A percentile compares a stretch with the other conserved stretches of the same genome.
Conservation (phyloP, 1,139 yeast species). For the Blastobotrys indianensis region DNA sequence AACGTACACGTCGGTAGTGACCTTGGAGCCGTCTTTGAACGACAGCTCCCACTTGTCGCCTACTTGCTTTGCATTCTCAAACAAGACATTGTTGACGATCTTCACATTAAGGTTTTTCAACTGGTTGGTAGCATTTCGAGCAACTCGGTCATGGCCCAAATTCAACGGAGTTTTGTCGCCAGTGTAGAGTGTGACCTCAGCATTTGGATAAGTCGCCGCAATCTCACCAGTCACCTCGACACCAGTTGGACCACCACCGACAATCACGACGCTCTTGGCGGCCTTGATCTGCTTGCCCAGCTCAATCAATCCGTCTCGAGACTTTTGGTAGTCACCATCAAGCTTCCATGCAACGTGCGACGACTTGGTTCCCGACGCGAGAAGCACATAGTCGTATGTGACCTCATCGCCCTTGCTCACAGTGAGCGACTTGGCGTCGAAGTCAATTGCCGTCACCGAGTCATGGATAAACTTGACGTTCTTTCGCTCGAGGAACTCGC, state of each 20-base stretch:
- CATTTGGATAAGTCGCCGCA: constrained; percentile 18
- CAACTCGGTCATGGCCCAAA: neutral
- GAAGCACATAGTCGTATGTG: constrained; percentile 65
- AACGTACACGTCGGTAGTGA: neutral
- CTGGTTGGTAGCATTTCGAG: neutral
- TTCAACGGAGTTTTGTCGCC: constrained; percentile 20
- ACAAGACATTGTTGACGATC: neutral
- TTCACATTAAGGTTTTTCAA: neutral
- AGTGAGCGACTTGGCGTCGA: constrained; percentile 25
- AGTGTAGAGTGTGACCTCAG: constrained; percentile 22
- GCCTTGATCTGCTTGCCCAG: constrained; percentile 69
- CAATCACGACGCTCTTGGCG: constrained; percentile 67
- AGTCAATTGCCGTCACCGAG: constrained; percentile 29
- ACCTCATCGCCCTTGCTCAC: constrained; percentile 32
- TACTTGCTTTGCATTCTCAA: neutral
- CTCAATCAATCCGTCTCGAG: constrained; percentile 67
- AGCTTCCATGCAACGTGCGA: constrained; percentile 78
- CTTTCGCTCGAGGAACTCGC: constrained; percentile 14
- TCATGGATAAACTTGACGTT: constrained; percentile 27
- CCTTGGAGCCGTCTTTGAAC: neutral
- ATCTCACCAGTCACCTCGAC: constrained; percentile 80
- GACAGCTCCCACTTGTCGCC: neutral
- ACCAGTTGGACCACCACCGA: constrained; percentile 94
- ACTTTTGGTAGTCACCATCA: constrained; percentile 62
- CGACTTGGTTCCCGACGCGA: constrained; percentile 68